These are phyloP conservation scores for Phaeosphaeria sp. DNA, from an alignment of 2,329 filamentous ascomycete species.

Conservation along the genomic window DNA sequence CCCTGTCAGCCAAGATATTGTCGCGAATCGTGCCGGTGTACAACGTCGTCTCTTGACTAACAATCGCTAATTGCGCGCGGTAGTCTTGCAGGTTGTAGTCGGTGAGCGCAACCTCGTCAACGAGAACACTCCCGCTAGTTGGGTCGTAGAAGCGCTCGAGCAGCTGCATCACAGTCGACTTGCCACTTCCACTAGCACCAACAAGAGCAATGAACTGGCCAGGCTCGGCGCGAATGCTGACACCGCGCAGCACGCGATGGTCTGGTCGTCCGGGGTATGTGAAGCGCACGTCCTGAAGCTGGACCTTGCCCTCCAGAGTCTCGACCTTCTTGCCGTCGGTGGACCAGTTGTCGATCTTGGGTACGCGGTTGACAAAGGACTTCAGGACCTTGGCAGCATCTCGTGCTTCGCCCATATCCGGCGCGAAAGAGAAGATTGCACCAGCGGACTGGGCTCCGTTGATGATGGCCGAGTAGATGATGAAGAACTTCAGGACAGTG, in stretches of 20 bases:
- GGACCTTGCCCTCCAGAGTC: conserved; percentile 67
- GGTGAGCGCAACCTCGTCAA: conserved; percentile 87
- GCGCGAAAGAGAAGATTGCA: conserved; percentile 90
- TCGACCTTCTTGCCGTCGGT: conserved; percentile 61
- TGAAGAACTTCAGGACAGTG: conserved; percentile 85
- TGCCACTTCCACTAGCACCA: conserved; percentile 92
- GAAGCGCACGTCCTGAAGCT: conserved; percentile 94
- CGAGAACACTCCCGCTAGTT: conserved; percentile 76
- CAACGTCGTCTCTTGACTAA: conserved; percentile 92
- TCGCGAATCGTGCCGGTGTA: conserved; percentile 93
- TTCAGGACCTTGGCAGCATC: conserved; percentile 83
- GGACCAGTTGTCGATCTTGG: conserved; percentile 66
- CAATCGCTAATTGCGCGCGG: conserved; percentile 82
- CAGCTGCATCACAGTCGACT: conserved; percentile 90
- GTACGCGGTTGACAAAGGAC: conserved; percentile 81
- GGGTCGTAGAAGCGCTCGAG: conserved; percentile 96
- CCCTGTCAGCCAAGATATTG: conserved; percentile 73
- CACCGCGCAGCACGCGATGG: conserved; percentile 86
- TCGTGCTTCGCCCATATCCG: conserved; percentile 95
- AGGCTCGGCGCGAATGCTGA: conserved; percentile 75
- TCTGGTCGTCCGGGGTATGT: conserved; percentile 90
- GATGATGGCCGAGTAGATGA: conserved; percentile 86
- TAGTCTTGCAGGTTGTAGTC: conserved; percentile 82
- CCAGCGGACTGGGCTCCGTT: conserved; percentile 93
- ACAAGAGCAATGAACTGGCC: conserved; percentile 89